Evolutionary conservation across 2,329 filamentous ascomycete species (phyloP).

Genomic region (Trichophyton mentagrophytes): DNA sequence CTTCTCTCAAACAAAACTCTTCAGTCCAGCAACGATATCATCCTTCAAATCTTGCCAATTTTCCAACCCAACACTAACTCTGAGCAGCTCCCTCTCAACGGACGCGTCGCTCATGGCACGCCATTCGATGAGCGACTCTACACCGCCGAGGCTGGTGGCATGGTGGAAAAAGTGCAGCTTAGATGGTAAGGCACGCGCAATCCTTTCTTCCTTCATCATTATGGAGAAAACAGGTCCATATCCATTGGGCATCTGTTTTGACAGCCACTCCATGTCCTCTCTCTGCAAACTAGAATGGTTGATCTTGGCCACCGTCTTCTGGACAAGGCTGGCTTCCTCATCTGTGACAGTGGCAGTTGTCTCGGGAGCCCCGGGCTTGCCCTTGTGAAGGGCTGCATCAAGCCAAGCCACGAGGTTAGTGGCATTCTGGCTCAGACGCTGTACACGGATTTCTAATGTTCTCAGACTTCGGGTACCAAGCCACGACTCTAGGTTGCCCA

Average conservation of each 20-base stretch:
- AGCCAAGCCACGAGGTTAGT: conserved; percentile 61
- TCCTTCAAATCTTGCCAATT: conserved; percentile 67
- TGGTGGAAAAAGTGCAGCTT: conserved; percentile 79
- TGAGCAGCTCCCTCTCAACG: conserved; percentile 59
- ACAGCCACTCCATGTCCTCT: conserved; percentile 57
- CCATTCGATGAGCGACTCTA: conserved; percentile 97
- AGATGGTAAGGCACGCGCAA: conserved; percentile 60
- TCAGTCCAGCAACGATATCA: conserved; percentile 59
- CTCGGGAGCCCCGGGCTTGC: conserved; percentile 15
- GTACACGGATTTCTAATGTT: conserved; percentile 72
- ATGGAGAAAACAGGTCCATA: conserved; percentile 83
- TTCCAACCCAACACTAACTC: conserved; percentile 81
- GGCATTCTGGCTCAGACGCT: conserved; percentile 61
- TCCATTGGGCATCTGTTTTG: conserved; percentile 78
- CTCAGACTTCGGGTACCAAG: conserved; percentile 73
- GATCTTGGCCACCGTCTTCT: conserved; percentile 47
- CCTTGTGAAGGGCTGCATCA: conserved; percentile 34
- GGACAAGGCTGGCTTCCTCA: conserved; percentile 36
- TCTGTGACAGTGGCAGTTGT: conserved; percentile 21
- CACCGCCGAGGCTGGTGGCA: conserved; percentile 83
- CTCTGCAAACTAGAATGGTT: conserved; percentile 70
- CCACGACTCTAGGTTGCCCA: conserved; percentile 88
- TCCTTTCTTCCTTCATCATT: conserved; percentile 45
- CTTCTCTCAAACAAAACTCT: conserved; percentile 34
- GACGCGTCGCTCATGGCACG: conserved; percentile 68